phyloP scores from a whole-genome alignment of 352 stramenopile genomes.

The Aphanomyces invadans region DNA sequence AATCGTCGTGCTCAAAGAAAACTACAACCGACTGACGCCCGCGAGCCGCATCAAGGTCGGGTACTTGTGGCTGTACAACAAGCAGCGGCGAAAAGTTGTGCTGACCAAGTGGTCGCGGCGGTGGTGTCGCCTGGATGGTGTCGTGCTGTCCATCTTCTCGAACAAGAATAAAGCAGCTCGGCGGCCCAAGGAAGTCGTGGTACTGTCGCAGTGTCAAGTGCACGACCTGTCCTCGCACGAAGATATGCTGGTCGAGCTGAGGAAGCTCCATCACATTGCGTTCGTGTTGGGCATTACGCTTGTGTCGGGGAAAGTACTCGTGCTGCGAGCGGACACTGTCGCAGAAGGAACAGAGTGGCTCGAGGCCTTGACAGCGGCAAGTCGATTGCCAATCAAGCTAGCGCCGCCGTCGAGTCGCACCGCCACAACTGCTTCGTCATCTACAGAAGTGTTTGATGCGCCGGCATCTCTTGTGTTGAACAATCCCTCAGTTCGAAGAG shows the following conservation, averaged over 20 bases:
- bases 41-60: constrained; percentile 76
- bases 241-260: constrained; percentile 47
- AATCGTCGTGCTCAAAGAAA: constrained; percentile 69
- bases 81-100: constrained; percentile 36
- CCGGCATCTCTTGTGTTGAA: constrained; percentile 27
- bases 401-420: no score
- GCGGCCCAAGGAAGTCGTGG: constrained; percentile 62
- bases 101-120: constrained; percentile 75
- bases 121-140: constrained; percentile 72
- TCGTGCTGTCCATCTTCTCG: constrained; percentile 70
- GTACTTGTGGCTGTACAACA: constrained; percentile 64
- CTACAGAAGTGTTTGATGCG: constrained; percentile 17
- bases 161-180: constrained; percentile 53
- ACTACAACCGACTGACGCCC: constrained; percentile 72
- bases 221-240: constrained; percentile 47
- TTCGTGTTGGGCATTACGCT: constrained; percentile 55
- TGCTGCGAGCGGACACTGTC: constrained; percentile 64
- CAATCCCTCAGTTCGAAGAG: background rate
- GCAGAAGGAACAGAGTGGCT: constrained; percentile 79
- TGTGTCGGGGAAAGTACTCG: constrained; percentile 54
- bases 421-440: background rate
- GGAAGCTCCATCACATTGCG: constrained; percentile 35
- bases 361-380: constrained; percentile 31
- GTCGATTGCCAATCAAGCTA: background rate
- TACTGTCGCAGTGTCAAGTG: constrained; percentile 60